Evolutionary conservation across 1,284 basidiomycete genomes (phyloP), one percentile per base, ranked within the genome.

Genomic region (Ceratobasidium sp.): DNA sequence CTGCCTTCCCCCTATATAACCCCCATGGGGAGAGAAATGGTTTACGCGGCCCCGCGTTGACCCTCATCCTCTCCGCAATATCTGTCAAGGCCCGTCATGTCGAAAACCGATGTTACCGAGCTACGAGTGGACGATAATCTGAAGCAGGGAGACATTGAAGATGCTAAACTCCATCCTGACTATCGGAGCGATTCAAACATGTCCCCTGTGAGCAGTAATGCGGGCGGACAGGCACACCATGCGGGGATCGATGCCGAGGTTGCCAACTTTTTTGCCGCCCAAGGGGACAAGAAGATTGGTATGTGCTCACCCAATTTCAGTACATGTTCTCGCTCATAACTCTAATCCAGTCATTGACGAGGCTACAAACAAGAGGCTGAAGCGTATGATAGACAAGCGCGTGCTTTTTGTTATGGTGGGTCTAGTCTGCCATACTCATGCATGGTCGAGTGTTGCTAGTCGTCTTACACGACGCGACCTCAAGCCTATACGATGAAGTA

Each of bases 341-440:
- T n/a, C n/a, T 67, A 39, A 21, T 34, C 8, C 41, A 21, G 80
- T 81, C 9, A 85, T 86, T 61, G 83, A 84, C 74, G 83, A 85
- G 39, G 81, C 78, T 41, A 84, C 83, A 32, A 85, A 85, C 76
- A 75, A 71, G 67, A 80, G 84, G 12, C 77, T 86, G 60, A 79
- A 84, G 41, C 82, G 84, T 80, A 82, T 85, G 81, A 79, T 86
- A 28, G 84, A 87, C 78, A 85, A 84, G 74, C 83, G 85, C 28
- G 84, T 87, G 12, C 77, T 87, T 32, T 81, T 79, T 34, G 82
- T 86, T 57, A 87, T 87, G 85, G 83, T 69, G 30, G 16, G 36
- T 14, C 36, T n/a, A n/a, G n/a, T n/a, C n/a, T n/a, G n/a, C n/a
- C n/a, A n/a, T n/a, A n/a, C n/a, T n/a, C n/a, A n/a, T n/a, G n/a